These are phyloP conservation scores for Coleophoma cylindrospora DNA, from an alignment of 2,329 filamentous ascomycete genomes.

Conservation along the genomic window DNA sequence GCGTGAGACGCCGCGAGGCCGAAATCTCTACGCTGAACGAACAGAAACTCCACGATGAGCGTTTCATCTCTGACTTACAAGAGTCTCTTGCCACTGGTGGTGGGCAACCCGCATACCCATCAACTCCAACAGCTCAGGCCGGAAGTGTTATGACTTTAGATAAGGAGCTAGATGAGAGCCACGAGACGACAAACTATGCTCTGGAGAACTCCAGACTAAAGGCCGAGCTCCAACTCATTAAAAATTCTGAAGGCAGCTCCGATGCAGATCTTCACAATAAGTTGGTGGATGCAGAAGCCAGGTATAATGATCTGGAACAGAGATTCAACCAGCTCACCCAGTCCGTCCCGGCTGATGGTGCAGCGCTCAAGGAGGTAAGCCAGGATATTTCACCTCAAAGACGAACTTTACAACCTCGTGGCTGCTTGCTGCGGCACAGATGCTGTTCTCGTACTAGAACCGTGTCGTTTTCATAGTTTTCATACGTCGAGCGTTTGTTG, in stretches of 20 bases:
- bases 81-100: conserved; percentile 37
- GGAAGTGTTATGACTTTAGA: conserved; percentile 41
- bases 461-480: too few relatives aligned
- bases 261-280: conserved; percentile 49
- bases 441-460: too few relatives aligned
- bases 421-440: too few relatives aligned
- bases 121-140: conserved; percentile 9
- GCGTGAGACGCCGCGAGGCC: conserved; percentile 27
- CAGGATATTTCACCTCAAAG: neutral
- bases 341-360: conserved; percentile 25
- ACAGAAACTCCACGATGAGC: conserved; percentile 38
- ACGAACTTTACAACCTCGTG: neutral
- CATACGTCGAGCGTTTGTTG: too few relatives aligned
- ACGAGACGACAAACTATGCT: conserved; percentile 33
- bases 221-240: conserved; percentile 56
- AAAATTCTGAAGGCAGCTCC: conserved; percentile 48
- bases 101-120: conserved; percentile 7
- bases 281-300: conserved; percentile 47
- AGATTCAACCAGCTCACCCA: conserved; percentile 53
- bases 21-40: conserved; percentile 27
- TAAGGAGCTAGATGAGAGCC: conserved; percentile 47
- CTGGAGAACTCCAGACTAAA: conserved; percentile 53
- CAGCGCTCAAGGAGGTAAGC: conserved; percentile 54
- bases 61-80: conserved; percentile 46
- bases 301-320: conserved; percentile 45